These are phyloP conservation scores for Crucibulum laeve DNA, from an alignment of 768 basidiomycete genomes.

Conservation along the genomic window DNA sequence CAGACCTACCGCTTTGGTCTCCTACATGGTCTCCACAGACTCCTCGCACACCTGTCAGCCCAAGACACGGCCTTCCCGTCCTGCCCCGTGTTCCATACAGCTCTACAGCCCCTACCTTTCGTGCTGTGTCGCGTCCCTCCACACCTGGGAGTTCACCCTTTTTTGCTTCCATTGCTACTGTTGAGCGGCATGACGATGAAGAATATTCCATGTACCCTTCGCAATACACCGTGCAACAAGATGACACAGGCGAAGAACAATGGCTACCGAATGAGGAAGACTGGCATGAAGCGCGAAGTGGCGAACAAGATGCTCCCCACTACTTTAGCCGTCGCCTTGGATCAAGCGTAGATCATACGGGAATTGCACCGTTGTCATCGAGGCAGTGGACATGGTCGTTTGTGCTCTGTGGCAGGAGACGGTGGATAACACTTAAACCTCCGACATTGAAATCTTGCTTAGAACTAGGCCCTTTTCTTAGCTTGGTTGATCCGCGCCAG, in stretches of 20 bases:
- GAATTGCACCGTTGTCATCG: slow-evolving; percentile 12
- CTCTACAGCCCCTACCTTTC: slow-evolving; percentile 3
- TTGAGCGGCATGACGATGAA: slow-evolving; percentile 42
- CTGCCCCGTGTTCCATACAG: background rate
- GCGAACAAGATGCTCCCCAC: too few species aligned
- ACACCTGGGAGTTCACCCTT: slow-evolving; percentile 26
- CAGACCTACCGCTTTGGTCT: slow-evolving; percentile 2
- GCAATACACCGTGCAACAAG: slow-evolving; percentile 39
- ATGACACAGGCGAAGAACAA: slow-evolving; percentile 29
- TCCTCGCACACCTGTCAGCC: background rate
- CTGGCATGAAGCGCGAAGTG: too few species aligned
- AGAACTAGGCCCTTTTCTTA: slow-evolving; percentile 10
- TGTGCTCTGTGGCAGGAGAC: slow-evolving; percentile 46
- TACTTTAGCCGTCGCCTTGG: too few species aligned
- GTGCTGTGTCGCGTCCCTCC: slow-evolving; percentile 23
- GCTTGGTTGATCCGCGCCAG: slow-evolving; percentile 14
- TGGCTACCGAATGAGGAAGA: slow-evolving; percentile 26
- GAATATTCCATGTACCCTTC: slow-evolving; percentile 47
- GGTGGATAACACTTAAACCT: slow-evolving; percentile 45
- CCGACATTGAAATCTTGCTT: slow-evolving; percentile 31
- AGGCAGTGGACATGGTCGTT: slow-evolving; percentile 52
- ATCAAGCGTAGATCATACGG: too few species aligned
- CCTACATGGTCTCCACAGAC: slow-evolving; percentile 1
- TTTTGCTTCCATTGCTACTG: slow-evolving; percentile 17
- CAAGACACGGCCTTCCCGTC: background rate